Base-by-base conservation (phyloP, 441 rosid species). In the Erodium trifolium region DNA sequence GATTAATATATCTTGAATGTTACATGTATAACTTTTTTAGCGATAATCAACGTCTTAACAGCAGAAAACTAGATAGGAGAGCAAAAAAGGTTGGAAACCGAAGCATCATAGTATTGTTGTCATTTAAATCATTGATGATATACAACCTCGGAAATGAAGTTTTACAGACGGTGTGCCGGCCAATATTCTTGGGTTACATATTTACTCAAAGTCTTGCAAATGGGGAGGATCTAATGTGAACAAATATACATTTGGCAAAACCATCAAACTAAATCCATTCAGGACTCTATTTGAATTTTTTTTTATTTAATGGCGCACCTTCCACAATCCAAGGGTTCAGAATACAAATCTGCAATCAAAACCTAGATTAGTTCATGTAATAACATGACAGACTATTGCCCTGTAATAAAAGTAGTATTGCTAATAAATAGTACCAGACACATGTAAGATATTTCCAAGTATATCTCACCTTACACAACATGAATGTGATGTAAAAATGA, bases 241-340 rank as follows among this genome's bases (percentile, higher is more conserved):
- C 51, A 45, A 45, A 11, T 45, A 45, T 45, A 45, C 51, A 45
- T 10, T 45, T 45, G 51, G 51, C 51, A 45, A 45, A 10, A 11
- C 13, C 51, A 10, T 45, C 51, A 45, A 11, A 45, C n/a, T 41
- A 45, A 45, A 45, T 45, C 51, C 51, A 45, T 45, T 45, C 51
- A 41, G 13, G n/a, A 45, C 51, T 45, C 51, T 45, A 45, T 12
- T 45, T 45, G 3, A 10, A 11, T 12, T 45, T 11, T 45, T 16
- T 16, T 55, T 55, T 17, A 55, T 55, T 16, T n/a, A 55, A 55
- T 9, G 27, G 27, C 63, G 6, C 27, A 16, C 27, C 63, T 16
- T 55, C 23, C 63, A 55, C 63, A 55, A 55, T 55, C 63, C 63
- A 55, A 55, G 63, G 63, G 63, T 55, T 55, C 63, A 14, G 41